phyloP scores from a whole-genome alignment of 2,329 filamentous ascomycete species.

The Fusarium praegraminearum region DNA sequence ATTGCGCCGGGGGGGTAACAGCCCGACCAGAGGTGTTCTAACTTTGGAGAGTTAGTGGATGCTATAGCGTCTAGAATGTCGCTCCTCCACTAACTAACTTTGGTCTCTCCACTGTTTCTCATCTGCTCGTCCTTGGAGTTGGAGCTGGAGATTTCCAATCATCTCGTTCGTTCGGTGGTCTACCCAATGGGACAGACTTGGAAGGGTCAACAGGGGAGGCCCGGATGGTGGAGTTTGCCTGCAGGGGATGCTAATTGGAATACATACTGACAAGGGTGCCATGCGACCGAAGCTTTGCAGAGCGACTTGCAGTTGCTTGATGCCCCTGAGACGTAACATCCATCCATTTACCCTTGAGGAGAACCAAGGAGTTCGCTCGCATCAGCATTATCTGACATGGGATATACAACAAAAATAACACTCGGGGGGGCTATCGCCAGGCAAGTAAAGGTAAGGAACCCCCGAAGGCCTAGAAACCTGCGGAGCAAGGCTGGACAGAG shows the following conservation, averaged over 20 bases:
- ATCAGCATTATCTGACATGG: neutral
- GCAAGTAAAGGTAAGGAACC: constrained; percentile 15
- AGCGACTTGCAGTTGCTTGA: constrained; percentile 25
- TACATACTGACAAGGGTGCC: constrained; percentile 33
- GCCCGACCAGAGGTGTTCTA: constrained; percentile 19
- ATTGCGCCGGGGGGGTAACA: constrained; percentile 11
- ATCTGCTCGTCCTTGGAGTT: neutral
- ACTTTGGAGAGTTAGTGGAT: constrained; percentile 35
- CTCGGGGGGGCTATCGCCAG: neutral
- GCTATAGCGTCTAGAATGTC: constrained; percentile 23
- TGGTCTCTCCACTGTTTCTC: neutral
- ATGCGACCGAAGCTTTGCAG: constrained; percentile 36
- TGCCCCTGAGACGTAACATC: constrained; percentile 32
- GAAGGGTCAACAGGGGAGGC: constrained; percentile 28
- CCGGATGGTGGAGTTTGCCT: constrained; percentile 32
- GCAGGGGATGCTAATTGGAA: constrained; percentile 36
- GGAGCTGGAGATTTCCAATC: constrained; percentile 8
- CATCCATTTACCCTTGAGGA: neutral
- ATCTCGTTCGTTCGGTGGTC: constrained; percentile 14
- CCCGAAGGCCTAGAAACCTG: neutral
- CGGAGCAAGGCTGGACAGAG: neutral
- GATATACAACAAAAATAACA: neutral
- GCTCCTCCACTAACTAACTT: constrained; percentile 17
- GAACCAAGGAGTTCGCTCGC: constrained; percentile 3
- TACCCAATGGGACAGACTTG: constrained; percentile 8